Base-by-base conservation (phyloP, 2,329 filamentous ascomycete species). In the Pseudopyricularia javanii region DNA sequence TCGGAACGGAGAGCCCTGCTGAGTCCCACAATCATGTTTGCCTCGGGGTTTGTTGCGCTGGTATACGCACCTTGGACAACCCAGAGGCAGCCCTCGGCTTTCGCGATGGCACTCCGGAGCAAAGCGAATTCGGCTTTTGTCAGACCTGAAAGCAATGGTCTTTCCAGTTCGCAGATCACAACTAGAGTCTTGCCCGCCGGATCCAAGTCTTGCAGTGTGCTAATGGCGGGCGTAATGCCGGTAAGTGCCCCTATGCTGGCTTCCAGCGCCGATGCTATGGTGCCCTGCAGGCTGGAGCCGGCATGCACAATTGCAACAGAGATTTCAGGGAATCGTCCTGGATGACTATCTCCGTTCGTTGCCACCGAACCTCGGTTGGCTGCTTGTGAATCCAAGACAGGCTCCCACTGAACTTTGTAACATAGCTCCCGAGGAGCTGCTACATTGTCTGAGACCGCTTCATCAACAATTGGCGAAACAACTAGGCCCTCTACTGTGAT, bases 401-500 rank as follows among this genome's bases (percentile, higher is more conserved):
- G 67, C 47, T 73, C 71, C 71, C 72, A 74, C n/a, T 71, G 64
- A 14, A 72, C 52, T 58, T 71, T 74, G 61, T 70, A 74, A 59
- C 72, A 74, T 1, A 74, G 64, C 56, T 73, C 67, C 2, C 69
- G 63, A n/a, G 68, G 59, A 1, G 53, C 56, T 3, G 12, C 32
- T 8, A 53, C 52, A 15, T 66, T 63, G 2, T 59, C 55, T 34
- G 58, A 58, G 2, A 58, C 55, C 4, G 64, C 63, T 3, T 62
- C 64, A 35, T 72, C 68, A 22, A 70, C 55, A n/a, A 73, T 68
- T 3, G 70, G 71, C 1, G 68, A 66, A 48, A 74, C 63, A 2
- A 59, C 61, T 30, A 71, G 59, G 9, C 63, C 67, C n/a, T 69
- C 63, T 2, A 71, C 54, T 1, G 58, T 56, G 47, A 66, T 60